Percentiles rank a stretch among this genome's conserved stretches.
Conservation (phyloP, 73 alveolate species). For the Paramecium primaurelia region DNA sequence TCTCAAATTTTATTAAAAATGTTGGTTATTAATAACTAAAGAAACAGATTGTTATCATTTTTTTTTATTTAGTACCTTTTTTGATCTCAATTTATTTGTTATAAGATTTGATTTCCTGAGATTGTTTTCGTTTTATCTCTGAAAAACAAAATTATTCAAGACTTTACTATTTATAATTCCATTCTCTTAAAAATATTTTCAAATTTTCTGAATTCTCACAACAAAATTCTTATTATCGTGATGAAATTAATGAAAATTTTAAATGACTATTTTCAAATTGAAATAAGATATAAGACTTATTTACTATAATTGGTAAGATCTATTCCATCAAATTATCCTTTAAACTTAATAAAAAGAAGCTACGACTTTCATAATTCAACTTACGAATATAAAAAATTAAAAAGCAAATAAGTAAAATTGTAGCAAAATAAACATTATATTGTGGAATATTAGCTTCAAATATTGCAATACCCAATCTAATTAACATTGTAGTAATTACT, state of each 20-base stretch:
- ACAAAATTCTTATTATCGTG: not conserved
- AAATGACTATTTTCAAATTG: not conserved
- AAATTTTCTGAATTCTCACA: not conserved
- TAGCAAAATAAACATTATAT: conserved; percentile 9
- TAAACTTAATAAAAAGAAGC: not conserved
- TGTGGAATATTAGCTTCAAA: not conserved
- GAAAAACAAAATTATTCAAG: not conserved
- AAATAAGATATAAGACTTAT: not conserved
- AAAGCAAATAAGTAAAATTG: not conserved
- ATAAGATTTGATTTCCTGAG: not conserved
- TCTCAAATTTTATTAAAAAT: not conserved
- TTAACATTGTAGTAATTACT: not conserved
- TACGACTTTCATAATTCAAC: not conserved
- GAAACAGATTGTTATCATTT: not conserved
- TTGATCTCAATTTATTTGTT: not conserved
- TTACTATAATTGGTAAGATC: not conserved
- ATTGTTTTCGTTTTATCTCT: not conserved
- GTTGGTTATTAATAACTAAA: not conserved
- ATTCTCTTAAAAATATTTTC: not conserved
- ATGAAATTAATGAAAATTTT: not conserved
- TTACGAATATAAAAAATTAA: not conserved
- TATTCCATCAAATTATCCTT: not conserved
- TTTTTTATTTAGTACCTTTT: not conserved
- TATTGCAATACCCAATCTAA: not conserved
- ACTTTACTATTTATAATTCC: not conserved